Percentiles rank a stretch among this genome's conserved stretches.
Conservation (phyloP, 441 rosid genomes). For the Euphorbia schlechtendalii region DNA sequence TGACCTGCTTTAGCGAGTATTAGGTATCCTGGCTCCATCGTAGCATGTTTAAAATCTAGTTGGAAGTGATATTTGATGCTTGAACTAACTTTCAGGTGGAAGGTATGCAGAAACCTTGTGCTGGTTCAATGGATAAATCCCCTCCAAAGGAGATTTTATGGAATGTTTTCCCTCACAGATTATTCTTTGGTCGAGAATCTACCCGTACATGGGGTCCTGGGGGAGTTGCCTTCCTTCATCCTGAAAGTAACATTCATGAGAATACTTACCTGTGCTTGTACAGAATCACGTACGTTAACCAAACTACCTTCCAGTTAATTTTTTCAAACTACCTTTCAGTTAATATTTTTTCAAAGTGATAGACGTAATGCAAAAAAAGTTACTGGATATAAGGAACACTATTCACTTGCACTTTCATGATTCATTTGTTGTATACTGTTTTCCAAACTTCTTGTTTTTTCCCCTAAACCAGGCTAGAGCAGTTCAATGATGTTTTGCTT, state of each 20-base stretch:
- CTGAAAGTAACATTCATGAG: slow-evolving; percentile 36
- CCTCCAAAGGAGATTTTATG: slow-evolving; percentile 69
- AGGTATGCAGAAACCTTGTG: slow-evolving; percentile 61
- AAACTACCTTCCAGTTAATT: slow-evolving; percentile 1
- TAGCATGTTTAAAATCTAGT: not conserved
- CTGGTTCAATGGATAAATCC: slow-evolving; percentile 68
- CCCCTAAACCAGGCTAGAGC: slow-evolving; percentile 65
- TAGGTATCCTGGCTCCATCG: not conserved
- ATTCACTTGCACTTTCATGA: not conserved
- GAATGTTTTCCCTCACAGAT: slow-evolving; percentile 60
- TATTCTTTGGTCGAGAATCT: slow-evolving; percentile 74
- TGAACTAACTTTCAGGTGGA: slow-evolving; percentile 41
- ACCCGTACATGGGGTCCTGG: slow-evolving; percentile 69
- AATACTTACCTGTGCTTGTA: slow-evolving; percentile 57
- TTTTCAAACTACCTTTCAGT: no score
- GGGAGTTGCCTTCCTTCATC: slow-evolving; percentile 81
- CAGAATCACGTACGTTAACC: slow-evolving; percentile 60
- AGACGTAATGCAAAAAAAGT: not conserved
- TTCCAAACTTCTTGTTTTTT: not conserved
- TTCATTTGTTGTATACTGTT: not conserved
- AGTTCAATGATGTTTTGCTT: slow-evolving; percentile 80
- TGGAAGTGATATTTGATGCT: not conserved
- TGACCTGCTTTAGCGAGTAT: slow-evolving; percentile 2
- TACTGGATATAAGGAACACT: not conserved
- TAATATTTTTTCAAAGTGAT: no score